phyloP scores from a whole-genome alignment of 176 grass and related monocot species.

The Otatea glauca region DNA sequence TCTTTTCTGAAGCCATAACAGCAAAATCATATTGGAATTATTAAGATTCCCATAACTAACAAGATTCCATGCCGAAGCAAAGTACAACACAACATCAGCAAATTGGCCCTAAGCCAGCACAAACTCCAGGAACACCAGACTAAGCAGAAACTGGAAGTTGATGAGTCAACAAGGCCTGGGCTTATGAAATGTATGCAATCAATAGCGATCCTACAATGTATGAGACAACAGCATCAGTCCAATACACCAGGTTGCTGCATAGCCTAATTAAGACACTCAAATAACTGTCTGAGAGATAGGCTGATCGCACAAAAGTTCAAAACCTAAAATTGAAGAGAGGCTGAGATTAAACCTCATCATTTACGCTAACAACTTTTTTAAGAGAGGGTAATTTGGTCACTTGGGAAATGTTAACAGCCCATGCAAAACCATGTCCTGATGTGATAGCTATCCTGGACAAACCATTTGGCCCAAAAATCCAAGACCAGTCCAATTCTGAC shows the following conservation, averaged over 20 bases:
- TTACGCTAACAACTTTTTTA: constrained; percentile 1
- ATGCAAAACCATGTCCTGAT: background rate
- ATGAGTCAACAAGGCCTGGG: background rate
- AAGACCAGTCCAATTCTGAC: background rate
- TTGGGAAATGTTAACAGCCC: background rate
- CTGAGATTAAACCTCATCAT: background rate
- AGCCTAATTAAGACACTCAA: constrained; percentile 18
- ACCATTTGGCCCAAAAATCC: background rate
- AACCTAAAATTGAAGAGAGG: background rate
- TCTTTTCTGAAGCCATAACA: background rate
- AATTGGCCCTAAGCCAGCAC: background rate
- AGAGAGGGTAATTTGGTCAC: background rate
- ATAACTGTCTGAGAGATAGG: background rate
- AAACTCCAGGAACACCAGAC: background rate
- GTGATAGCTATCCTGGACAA: background rate
- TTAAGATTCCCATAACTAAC: background rate
- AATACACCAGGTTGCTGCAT: constrained; percentile 13
- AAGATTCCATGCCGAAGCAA: background rate
- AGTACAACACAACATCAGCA: background rate
- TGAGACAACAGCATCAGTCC: background rate
- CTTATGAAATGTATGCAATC: background rate
- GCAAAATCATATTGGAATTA: background rate
- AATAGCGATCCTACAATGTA: background rate
- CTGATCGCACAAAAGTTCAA: background rate
- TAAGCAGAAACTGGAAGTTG: background rate